phyloP scores from a whole-genome alignment of 352 stramenopile species.

The Albugo candida region DNA sequence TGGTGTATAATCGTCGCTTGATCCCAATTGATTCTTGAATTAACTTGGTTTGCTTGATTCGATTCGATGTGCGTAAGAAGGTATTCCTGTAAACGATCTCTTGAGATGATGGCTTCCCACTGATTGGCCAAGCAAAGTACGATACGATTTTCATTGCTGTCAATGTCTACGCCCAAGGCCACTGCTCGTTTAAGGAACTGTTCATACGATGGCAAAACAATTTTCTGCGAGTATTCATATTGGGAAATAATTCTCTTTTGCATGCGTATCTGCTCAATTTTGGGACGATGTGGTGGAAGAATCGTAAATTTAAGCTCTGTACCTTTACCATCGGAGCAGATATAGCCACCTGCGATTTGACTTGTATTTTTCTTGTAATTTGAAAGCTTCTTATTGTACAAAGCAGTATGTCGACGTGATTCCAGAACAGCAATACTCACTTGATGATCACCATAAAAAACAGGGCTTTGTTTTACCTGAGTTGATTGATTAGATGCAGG shows the following conservation, averaged over 20 bases:
- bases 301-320: slow-evolving; percentile 45
- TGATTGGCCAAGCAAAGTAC: slow-evolving; percentile 48
- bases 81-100: slow-evolving; percentile 30
- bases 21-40: no score
- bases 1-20: no score
- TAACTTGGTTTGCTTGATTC: no score
- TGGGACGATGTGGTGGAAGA: slow-evolving; percentile 25
- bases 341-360: slow-evolving; percentile 57
- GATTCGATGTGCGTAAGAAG: slow-evolving; percentile 21
- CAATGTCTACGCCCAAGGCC: no score
- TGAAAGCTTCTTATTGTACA: slow-evolving; percentile 69
- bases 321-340: slow-evolving; percentile 75
- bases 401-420: slow-evolving; percentile 63
- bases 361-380: slow-evolving; percentile 80
- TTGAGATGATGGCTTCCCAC: slow-evolving; percentile 23
- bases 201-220: slow-evolving; percentile 23
- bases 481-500: neutral
- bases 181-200: no score
- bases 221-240: slow-evolving; percentile 74
- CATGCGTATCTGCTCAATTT: slow-evolving; percentile 68
- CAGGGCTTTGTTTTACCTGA: slow-evolving; percentile 6
- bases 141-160: slow-evolving; percentile 10
- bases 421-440: slow-evolving; percentile 56
- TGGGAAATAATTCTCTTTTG: slow-evolving; percentile 67
- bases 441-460: slow-evolving; percentile 51